Base-by-base conservation (phyloP, 306 rosid species). In the Inga oerstediana region DNA sequence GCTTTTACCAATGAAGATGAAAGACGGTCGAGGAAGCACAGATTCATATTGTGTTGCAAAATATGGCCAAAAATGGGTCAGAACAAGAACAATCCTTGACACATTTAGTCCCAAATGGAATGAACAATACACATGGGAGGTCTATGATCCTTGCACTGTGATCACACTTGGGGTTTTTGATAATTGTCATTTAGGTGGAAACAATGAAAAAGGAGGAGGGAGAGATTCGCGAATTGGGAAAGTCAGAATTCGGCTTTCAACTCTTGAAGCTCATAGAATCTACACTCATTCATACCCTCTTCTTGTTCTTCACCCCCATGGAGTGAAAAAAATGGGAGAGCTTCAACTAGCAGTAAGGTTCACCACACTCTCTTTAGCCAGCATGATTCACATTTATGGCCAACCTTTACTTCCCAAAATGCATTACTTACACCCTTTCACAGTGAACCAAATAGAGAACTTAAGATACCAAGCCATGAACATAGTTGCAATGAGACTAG, bases 91-190 rank as follows among this genome's bases (percentile, higher is more conserved):
- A 59, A 91, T 96, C 72, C 91, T 94, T 1, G 88, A 96, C 85
- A 89, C 94, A 4, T 84, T 83, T 22, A 86, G 84, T 83, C 99
- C 99, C 24, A 93, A 88, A 83, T 95, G 99, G 99, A 95, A 95
- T 69, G 98, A 95, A 86, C 99, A 95, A 74, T 95, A 95, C 86
- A 93, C 98, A 17, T 93, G 98, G 98, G 98, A 95, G 84, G 97
- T 95, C 6, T 93, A 92, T 72, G 98, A 95, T 81, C 98, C 99
- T 32, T 95, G 98, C 86, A 92, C 99, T 4, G 99, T 96, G 2
- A 87, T 94, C 58, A 94, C 97, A 2, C 39, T 96, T 12, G 98
- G 98, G 12, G 97, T 94, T 58, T 92, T 96, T 7, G 97, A 94
- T 87, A 93, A 96, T 9, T 91, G 97, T 79, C 97, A 96, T 80